These are phyloP conservation scores for Amanita polypyramis DNA, from an alignment of 768 basidiomycete species.

Conservation along the genomic window DNA sequence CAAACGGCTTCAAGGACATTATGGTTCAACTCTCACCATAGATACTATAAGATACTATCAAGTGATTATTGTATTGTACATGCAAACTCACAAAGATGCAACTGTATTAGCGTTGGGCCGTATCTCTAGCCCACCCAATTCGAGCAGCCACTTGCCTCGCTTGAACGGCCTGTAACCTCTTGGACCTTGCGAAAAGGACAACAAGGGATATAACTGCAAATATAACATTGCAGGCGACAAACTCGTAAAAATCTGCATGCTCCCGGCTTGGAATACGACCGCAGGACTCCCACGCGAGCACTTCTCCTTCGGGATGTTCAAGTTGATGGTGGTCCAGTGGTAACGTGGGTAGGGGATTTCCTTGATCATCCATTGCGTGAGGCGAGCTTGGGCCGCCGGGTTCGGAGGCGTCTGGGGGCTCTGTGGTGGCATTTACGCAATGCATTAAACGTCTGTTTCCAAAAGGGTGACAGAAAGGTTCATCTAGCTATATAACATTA, in stretches of 20 bases:
- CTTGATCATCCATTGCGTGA: conserved; percentile 9
- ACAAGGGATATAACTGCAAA: conserved; percentile 58
- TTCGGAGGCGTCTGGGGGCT: conserved; percentile 8
- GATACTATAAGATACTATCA: background rate
- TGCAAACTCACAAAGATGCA: conserved; percentile 4
- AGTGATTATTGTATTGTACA: background rate
- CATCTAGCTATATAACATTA: conserved; percentile 48
- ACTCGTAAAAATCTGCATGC: conserved; percentile 84
- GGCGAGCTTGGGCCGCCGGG: conserved; percentile 5
- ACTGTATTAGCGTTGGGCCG: conserved; percentile 15
- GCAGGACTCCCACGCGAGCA: conserved; percentile 87
- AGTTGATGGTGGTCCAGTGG: conserved; percentile 1
- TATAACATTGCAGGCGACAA: conserved; percentile 72
- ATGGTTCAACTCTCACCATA: too few species aligned
- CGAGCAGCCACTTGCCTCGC: conserved; percentile 78
- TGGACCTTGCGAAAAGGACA: conserved; percentile 59
- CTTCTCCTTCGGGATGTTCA: conserved; percentile 35
- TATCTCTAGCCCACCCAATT: conserved; percentile 59
- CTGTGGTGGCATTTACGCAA: conserved; percentile 40
- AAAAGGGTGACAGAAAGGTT: conserved; percentile 94
- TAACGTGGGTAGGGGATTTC: conserved; percentile 4
- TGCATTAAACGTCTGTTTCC: conserved; percentile 88
- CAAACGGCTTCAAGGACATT: too few species aligned
- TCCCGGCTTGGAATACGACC: conserved; percentile 76
- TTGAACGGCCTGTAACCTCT: conserved; percentile 58